Conservation (phyloP, 2,329 filamentous ascomycete genomes). For the Epicoccum nigrum region DNA sequence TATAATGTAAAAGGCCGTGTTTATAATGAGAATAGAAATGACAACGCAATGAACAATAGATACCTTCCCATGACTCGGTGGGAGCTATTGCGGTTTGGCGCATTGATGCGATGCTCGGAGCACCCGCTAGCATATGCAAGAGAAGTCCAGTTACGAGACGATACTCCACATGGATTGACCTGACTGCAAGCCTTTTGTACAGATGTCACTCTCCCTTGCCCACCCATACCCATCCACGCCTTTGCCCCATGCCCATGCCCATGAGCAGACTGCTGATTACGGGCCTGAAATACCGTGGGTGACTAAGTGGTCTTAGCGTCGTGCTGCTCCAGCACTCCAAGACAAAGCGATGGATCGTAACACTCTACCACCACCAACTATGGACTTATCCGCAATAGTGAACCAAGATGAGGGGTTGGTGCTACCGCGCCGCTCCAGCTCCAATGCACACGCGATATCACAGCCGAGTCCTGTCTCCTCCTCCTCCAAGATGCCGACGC, state of each 20-base stretch:
- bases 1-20: constrained; percentile 20
- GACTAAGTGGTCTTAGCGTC: constrained; percentile 17
- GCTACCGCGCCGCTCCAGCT: constrained; percentile 41
- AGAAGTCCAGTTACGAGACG: constrained; percentile 13
- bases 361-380: constrained; percentile 37
- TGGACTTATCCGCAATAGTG: constrained; percentile 46
- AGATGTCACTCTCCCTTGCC: too few relatives aligned
- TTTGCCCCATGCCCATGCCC: too few relatives aligned
- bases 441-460: constrained; percentile 34
- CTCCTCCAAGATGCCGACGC: constrained; percentile 30
- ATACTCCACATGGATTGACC: constrained; percentile 2
- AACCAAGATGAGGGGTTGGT: constrained; percentile 41
- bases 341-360: constrained; percentile 26
- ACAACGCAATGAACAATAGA: constrained; percentile 18
- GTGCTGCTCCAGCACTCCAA: constrained; percentile 15
- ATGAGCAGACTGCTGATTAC: constrained; percentile 5
- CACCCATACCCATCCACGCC: too few relatives aligned
- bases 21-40: constrained; percentile 17
- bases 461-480: constrained; percentile 37
- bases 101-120: constrained; percentile 27
- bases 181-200: background rate
- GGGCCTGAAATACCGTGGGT: constrained; percentile 4
- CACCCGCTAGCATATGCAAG: constrained; percentile 33
- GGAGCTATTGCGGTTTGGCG: constrained; percentile 30
- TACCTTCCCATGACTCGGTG: constrained; percentile 32